Percentiles rank a stretch among this genome's conserved stretches.
Conservation (phyloP, 2,329 filamentous ascomycete species). For the Alternaria infectoria region DNA sequence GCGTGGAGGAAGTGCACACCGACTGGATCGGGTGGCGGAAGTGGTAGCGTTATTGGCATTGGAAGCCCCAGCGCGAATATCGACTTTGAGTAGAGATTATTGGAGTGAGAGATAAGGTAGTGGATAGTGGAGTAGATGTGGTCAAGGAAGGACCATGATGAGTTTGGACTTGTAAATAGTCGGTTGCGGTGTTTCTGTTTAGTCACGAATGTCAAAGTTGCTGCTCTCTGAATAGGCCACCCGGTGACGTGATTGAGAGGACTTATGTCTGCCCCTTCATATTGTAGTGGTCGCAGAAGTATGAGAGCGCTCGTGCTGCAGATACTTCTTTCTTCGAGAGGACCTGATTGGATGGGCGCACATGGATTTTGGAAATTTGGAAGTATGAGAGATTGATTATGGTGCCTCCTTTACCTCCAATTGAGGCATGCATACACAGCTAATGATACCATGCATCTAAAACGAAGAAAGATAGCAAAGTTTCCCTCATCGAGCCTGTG, state of each 20-base stretch:
- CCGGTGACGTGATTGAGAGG: not conserved
- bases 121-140: not conserved
- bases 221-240: too few relatives aligned
- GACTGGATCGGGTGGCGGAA: constrained; percentile 6
- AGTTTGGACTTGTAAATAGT: constrained; percentile 1
- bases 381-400: not conserved
- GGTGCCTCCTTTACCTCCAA: not conserved
- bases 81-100: constrained; percentile 19
- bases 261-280: too few relatives aligned
- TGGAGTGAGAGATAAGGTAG: not conserved
- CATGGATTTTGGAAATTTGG: fast-evolving
- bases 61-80: constrained; percentile 27
- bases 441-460: constrained; percentile 10
- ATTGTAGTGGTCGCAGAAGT: not conserved
- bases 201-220: not conserved
- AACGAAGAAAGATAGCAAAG: not conserved
- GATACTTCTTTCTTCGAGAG: not conserved
- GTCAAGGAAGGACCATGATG: not conserved
- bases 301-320: not conserved
- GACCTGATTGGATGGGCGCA: not conserved
- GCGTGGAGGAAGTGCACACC: constrained; percentile 35
- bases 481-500: constrained; percentile 10
- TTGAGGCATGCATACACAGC: not conserved
- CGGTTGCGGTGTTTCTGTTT: not conserved
- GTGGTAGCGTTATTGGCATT: constrained; percentile 33